These are phyloP conservation scores for Beauveria varroae DNA, from an alignment of 2,329 filamentous ascomycete species.

Conservation along the genomic window DNA sequence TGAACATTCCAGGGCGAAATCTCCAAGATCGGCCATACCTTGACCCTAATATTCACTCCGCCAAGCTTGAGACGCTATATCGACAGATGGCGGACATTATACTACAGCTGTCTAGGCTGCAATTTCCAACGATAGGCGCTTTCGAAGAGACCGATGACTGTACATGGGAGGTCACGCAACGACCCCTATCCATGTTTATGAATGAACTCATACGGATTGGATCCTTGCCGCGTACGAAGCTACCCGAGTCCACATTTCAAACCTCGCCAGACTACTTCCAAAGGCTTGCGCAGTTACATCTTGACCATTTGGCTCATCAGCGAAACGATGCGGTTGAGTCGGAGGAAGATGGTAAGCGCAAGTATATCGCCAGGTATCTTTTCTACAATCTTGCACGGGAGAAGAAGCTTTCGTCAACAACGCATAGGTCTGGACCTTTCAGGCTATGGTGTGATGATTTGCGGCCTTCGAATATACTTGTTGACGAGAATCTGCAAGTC, in stretches of 20 bases:
- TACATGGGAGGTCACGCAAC: not conserved
- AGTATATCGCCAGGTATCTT: not conserved
- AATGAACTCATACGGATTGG: not conserved
- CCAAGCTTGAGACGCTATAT: slow-evolving; percentile 10
- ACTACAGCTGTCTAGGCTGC: not conserved
- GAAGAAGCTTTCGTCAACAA: not conserved
- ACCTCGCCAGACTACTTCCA: not conserved
- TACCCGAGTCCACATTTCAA: not conserved
- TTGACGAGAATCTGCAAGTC: not conserved
- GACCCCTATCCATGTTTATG: not conserved
- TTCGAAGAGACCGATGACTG: not conserved
- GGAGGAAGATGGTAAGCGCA: not conserved
- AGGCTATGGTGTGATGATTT: not conserved
- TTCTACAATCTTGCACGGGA: not conserved
- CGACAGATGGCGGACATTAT: slow-evolving; percentile 7
- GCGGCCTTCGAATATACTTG: not conserved
- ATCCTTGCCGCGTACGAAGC: not conserved
- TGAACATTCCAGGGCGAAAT: slow-evolving; percentile 6
- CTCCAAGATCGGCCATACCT: not conserved
- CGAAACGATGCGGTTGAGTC: not conserved
- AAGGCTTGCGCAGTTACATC: not conserved
- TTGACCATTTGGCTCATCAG: not conserved
- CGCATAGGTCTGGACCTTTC: not conserved
- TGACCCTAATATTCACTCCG: slow-evolving; percentile 6
- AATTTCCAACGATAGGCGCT: not conserved